Base-by-base conservation (phyloP, 2,329 filamentous ascomycete genomes). In the Fusarium succisae region DNA sequence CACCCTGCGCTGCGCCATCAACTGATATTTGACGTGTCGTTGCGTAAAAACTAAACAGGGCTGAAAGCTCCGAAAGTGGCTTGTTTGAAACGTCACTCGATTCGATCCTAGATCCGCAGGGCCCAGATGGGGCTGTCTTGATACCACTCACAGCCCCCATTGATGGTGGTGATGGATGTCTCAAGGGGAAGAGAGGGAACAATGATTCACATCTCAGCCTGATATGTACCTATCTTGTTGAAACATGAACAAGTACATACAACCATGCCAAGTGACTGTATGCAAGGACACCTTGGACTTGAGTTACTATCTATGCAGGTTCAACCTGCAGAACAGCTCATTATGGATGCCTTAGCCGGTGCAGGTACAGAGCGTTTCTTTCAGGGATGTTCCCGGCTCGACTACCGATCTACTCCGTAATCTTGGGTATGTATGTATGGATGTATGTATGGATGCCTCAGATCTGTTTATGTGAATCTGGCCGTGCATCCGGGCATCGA, bases 11-110 rank as follows among this genome's bases (percentile, higher is more conserved):
- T 54, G 44, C 71, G 63, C 63, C 67, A 62, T 62, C 17, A 62
- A 53, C 30, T 67, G 67, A 71, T 39, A 44, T 57, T 74, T 65
- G 71, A 74, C 71, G 47, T 65, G 67, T 74, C 55, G 58, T 54
- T 72, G 45, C 30, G 53, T 56, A 59, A 30, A 70, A 51, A n/a
- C 24, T 28, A 47, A 47, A 61, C 70, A 71, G 71, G 71, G 70
- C 71, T 73, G 66, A 63, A 30, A 28, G 41, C 28, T 11, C 26
- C 15, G 41, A 44, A 28, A 45, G 53, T 56, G 39, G 50, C 48
- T 54, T n/a, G 18, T 60, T 41, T n/a, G 24, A 22, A 69, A 68
- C 65, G 63, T 66, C 71, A 66, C 59, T 59, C 43, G 66, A 69
- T 69, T 41, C 38, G 64, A 69, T 63, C 54, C 39, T 10, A 41